Base-by-base conservation (phyloP, 495 filamentous ascomycete species). In the Poronia punctata region DNA sequence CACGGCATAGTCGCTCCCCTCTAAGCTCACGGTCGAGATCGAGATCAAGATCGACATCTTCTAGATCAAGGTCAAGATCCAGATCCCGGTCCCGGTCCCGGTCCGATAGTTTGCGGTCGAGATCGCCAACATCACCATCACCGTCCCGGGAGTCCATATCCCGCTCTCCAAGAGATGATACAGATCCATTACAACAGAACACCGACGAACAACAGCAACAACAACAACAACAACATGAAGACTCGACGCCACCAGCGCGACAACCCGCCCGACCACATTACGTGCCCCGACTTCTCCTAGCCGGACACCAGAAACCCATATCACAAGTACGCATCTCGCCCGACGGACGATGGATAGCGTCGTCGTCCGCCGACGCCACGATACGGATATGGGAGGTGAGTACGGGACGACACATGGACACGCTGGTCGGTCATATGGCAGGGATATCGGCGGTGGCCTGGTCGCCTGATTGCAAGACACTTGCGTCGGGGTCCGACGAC, bases 401-500 rank as follows among this genome's bases (percentile, higher is more conserved):
- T 7, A 88, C 84, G 3, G 90, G 88, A 24, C 75, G 73, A 53
- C 78, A 85, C 50, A 72, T 87, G 42, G 82, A 94, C 49, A 92
- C 86, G 0, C 75, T 98, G n/a, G 82, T 93, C 53, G 92, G 88
- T 18, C 92, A 98, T 65, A 73, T 95, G 46, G 88, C 92, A 1
- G 92, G 92, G 45, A 76, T 98, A 9, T 90, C 85, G 0, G 87
- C 86, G 18, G 70, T 98, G 16, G 81, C 89, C 21, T 98, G 92
- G 92, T 76, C 79, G 34, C 90, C 93, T 2, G 88, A 95, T 60
- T 86, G 82, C 26, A 74, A 79, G 49, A 84, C 80, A 2, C 72
- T 98, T 31, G 93, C 89, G 0, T 88, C 88, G 12, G 92, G 92
- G 7, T 88, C 84, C 18, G 92, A 98, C 60, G 92, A 98, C 70